Evolutionary conservation across 1,139 yeast species (phyloP).

Genomic region (Zygosaccharomyces pseudobailii): DNA sequence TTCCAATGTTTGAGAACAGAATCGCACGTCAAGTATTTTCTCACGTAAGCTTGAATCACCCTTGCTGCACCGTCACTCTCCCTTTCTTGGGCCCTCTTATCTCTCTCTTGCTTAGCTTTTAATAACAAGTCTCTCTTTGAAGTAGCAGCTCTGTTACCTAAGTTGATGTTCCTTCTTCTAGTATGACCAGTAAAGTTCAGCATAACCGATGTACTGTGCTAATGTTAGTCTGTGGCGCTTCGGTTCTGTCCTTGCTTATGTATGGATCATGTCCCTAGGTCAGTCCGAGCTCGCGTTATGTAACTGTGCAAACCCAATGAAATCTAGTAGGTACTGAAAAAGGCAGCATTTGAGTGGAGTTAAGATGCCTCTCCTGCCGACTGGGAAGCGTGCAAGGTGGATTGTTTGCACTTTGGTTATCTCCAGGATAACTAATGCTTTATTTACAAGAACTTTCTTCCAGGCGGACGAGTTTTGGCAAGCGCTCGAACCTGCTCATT

Average conservation of each 20-base stretch:
- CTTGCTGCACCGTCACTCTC: slow-evolving; percentile 45
- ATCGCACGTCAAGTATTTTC: slow-evolving; percentile 38
- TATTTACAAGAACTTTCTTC: slow-evolving; percentile 67
- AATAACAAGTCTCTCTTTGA: slow-evolving; percentile 43
- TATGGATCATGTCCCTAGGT: neutral
- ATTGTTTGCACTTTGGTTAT: slow-evolving; percentile 20
- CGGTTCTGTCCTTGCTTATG: neutral
- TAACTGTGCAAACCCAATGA: neutral
- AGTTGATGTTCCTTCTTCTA: slow-evolving; percentile 62
- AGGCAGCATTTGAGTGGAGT: neutral
- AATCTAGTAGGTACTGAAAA: neutral
- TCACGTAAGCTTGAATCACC: slow-evolving; percentile 45
- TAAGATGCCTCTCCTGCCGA: neutral
- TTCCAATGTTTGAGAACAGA: slow-evolving; percentile 11
- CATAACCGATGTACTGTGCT: slow-evolving; percentile 19
- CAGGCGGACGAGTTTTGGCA: slow-evolving; percentile 98
- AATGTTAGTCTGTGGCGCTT: neutral
- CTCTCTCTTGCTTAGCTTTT: slow-evolving; percentile 62
- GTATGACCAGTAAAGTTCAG: slow-evolving; percentile 63
- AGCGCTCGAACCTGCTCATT: slow-evolving; percentile 87
- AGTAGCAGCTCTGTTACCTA: slow-evolving; percentile 49
- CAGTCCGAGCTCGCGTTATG: slow-evolving; percentile 1
- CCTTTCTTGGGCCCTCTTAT: slow-evolving; percentile 55
- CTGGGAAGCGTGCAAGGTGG: neutral
- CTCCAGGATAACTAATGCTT: slow-evolving; percentile 57